Evolutionary conservation across 1,139 yeast genomes (phyloP), one percentile per base, ranked within the genome.

Genomic region (Arxiozyma slooffiae): DNA sequence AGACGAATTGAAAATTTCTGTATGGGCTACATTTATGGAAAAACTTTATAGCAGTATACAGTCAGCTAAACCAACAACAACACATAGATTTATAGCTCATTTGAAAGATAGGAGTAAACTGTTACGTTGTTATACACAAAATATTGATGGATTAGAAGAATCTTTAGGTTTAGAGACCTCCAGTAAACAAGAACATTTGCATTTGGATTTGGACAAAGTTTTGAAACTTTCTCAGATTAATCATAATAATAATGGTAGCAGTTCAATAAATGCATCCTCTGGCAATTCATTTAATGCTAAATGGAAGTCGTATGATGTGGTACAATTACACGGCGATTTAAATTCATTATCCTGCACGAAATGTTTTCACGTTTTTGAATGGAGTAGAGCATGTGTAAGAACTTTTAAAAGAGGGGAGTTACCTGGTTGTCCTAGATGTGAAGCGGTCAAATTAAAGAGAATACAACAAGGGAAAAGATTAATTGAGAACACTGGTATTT

Each of bases 261-360:
- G 36, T 20, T 41, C 21, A 43, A 37, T 22, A 37, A 40, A 44
- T 26, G n/a, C 30, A 16, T 20, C 47, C 4, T 41, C 52, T 16
- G 50, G 51, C 11, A 22, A 26, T 30, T 38, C 41, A 21, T 61
- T 62, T 48, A 53, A 52, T 18, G 52, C 56, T 39, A 60, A 55
- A 17, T 83, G 89, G 90, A 80, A 77, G 56, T 72, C 71, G 39
- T 68, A 80, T 50, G 90, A 88, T 58, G 95, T 87, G 20, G 82
- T 90, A 11, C 97, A 88, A 66, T 71, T 92, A 41, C 98, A 92
- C 62, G 98, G 98, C 1, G 90, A 88, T 66, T 72, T 92, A 49
- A 87, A 86, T 61, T 75, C 77, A 50, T 71, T 92, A 51, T 71
- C 82, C 23, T 88, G 96, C 64, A 82, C 88, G 11, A 73, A 74